Percentiles rank a stretch among this genome's conserved stretches.
These are phyloP conservation scores for Penicillium sp. DNA, from an alignment of 2,329 filamentous ascomycete genomes.

Conservation along the genomic window DNA sequence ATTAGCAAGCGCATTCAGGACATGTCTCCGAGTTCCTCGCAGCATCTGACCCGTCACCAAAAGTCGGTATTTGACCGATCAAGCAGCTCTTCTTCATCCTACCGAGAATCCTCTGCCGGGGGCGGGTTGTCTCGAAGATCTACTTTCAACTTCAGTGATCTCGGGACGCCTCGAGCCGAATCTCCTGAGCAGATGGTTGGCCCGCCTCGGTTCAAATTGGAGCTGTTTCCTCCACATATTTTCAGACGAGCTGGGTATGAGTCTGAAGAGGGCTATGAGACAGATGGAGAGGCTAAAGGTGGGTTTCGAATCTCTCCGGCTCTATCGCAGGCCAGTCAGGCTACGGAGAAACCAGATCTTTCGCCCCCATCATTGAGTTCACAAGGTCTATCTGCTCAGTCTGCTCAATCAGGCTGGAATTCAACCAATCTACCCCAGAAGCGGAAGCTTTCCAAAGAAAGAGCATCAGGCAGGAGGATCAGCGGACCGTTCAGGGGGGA, in stretches of 20 bases:
- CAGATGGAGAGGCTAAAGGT: constrained; percentile 33
- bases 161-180: constrained; percentile 30
- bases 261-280: constrained; percentile 36
- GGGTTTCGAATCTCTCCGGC: constrained; percentile 28
- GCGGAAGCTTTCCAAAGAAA: constrained; percentile 11
- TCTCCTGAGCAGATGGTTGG: constrained; percentile 36
- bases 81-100: constrained; percentile 48
- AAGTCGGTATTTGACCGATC: constrained; percentile 50
- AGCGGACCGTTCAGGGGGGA: constrained; percentile 13
- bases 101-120: constrained; percentile 42
- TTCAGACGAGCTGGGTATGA: constrained; percentile 27
- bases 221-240: constrained; percentile 37
- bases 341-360: constrained; percentile 29
- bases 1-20: constrained; percentile 46
- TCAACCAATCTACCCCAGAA: constrained; percentile 28
- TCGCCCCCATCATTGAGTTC: constrained; percentile 26
- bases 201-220: constrained; percentile 28
- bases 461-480: constrained; percentile 7
- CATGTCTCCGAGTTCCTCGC: constrained; percentile 45
- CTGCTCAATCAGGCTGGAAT: constrained; percentile 31
- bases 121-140: constrained; percentile 36
- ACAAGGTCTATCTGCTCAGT: constrained; percentile 18
- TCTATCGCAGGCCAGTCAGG: constrained; percentile 33
- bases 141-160: constrained; percentile 35
- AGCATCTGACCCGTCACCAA: constrained; percentile 38